phyloP scores from a whole-genome alignment of 1,139 yeast genomes.

The Scheffersomyces segobiensis region DNA sequence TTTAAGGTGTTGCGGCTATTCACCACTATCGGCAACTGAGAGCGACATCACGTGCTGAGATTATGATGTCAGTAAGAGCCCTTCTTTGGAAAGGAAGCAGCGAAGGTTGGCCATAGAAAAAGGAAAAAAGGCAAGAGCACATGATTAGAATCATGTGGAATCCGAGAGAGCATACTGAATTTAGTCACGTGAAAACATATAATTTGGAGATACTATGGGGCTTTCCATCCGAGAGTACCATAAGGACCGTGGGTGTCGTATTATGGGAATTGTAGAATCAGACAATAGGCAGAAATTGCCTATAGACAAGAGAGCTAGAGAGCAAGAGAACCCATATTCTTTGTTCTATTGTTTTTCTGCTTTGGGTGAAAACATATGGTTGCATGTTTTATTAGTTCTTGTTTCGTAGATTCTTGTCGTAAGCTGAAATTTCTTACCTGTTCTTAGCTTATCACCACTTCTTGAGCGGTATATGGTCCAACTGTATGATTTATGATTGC shows the following conservation, averaged over 20 bases:
- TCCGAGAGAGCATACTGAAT: neutral
- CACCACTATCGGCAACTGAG: constrained; percentile 8
- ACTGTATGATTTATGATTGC: neutral
- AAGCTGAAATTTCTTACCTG: neutral
- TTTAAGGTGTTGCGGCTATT: constrained; percentile 12
- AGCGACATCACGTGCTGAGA: constrained; percentile 5
- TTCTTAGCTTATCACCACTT: neutral
- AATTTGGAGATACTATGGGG: neutral
- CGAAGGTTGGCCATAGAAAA: neutral
- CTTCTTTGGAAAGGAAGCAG: neutral
- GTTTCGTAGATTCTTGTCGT: neutral
- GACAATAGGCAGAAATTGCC: neutral
- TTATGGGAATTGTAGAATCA: neutral
- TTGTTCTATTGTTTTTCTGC: neutral
- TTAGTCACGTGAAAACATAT: constrained; percentile 5
- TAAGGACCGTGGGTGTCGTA: neutral
- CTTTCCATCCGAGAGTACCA: neutral
- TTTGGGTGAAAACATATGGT: neutral
- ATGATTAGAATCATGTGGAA: neutral
- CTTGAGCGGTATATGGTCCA: neutral
- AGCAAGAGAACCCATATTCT: constrained; percentile 2
- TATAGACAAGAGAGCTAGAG: constrained; percentile 4
- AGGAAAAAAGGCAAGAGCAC: neutral
- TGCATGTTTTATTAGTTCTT: neutral
- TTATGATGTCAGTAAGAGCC: neutral